These are phyloP conservation scores for Teratosphaeriaceae sp. DNA, from an alignment of 2,329 filamentous ascomycete species.

Conservation along the genomic window DNA sequence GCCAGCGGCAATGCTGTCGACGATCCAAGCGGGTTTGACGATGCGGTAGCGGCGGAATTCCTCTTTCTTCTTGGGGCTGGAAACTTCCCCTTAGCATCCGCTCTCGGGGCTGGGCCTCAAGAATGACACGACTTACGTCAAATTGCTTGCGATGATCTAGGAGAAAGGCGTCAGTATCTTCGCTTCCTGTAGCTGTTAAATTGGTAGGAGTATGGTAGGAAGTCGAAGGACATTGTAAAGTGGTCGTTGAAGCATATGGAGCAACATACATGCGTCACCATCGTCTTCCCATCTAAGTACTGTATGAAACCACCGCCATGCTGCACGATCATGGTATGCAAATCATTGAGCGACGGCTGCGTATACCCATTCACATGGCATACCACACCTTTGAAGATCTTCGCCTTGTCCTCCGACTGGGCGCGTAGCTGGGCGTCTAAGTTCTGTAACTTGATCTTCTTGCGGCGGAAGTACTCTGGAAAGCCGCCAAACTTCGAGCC, in stretches of 20 bases:
- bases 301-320: slow-evolving; percentile 95
- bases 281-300: slow-evolving; percentile 90
- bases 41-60: slow-evolving; percentile 86
- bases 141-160: slow-evolving; percentile 79
- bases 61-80: slow-evolving; percentile 74
- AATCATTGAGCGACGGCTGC: slow-evolving; percentile 81
- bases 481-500: slow-evolving; percentile 84
- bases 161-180: slow-evolving; percentile 32
- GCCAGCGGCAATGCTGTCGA: slow-evolving; percentile 78
- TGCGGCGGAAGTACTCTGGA: slow-evolving; percentile 83
- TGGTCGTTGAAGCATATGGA: not conserved
- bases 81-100: too few relatives aligned
- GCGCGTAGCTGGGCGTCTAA: slow-evolving; percentile 76
- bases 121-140: too few relatives aligned
- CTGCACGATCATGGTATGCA: slow-evolving; percentile 80
- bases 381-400: slow-evolving; percentile 85
- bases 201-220: too few relatives aligned
- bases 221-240: not conserved
- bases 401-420: slow-evolving; percentile 61
- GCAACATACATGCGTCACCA: slow-evolving; percentile 55
- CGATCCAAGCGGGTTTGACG: slow-evolving; percentile 90
- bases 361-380: slow-evolving; percentile 95
- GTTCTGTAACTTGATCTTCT: slow-evolving; percentile 97
- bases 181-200: too few relatives aligned
- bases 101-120: too few relatives aligned